Percentiles rank a stretch among this genome's conserved stretches.
These are phyloP conservation scores for Voacanga thouarsii DNA, from an alignment of 257 asterid genomes.

Conservation along the genomic window DNA sequence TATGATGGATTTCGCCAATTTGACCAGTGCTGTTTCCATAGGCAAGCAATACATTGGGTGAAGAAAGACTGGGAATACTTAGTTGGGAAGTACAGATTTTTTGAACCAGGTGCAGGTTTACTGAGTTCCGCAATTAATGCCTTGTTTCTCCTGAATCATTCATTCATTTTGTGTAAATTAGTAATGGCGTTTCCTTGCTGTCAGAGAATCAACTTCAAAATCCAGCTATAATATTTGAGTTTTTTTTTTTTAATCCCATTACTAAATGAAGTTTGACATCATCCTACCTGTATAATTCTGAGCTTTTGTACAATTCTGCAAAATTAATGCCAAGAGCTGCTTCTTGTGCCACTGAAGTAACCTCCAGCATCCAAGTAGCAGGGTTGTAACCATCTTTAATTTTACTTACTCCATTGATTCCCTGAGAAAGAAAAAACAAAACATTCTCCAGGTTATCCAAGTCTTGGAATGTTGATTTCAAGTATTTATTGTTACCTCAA, in stretches of 20 bases:
- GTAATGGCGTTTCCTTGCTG: neutral
- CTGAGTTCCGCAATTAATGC: slow-evolving; percentile 57
- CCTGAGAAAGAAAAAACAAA: slow-evolving; percentile 27
- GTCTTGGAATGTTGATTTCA: neutral
- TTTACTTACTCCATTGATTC: slow-evolving; percentile 55
- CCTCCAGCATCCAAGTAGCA: slow-evolving; percentile 91
- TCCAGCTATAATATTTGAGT: neutral
- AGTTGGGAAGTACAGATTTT: slow-evolving; percentile 61
- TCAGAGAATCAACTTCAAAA: neutral
- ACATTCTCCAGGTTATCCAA: neutral
- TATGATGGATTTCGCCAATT: slow-evolving; percentile 90
- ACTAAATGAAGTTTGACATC: neutral
- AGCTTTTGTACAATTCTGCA: slow-evolving; percentile 59
- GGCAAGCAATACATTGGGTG: slow-evolving; percentile 74
- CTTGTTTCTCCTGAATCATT: slow-evolving; percentile 53
- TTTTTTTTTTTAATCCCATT: neutral
- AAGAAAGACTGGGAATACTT: slow-evolving; percentile 61
- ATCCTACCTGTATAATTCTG: slow-evolving; percentile 48
- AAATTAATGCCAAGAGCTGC: slow-evolving; percentile 61
- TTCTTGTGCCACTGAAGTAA: slow-evolving; percentile 73
- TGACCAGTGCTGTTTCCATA: slow-evolving; percentile 85
- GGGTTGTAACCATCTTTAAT: slow-evolving; percentile 76
- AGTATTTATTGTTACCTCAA: slow-evolving; percentile 50
- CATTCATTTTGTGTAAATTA: neutral
- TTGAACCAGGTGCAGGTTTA: slow-evolving; percentile 52